Conservation (phyloP, 306 rosid species). For the Psophocarpus tetragonolobus region DNA sequence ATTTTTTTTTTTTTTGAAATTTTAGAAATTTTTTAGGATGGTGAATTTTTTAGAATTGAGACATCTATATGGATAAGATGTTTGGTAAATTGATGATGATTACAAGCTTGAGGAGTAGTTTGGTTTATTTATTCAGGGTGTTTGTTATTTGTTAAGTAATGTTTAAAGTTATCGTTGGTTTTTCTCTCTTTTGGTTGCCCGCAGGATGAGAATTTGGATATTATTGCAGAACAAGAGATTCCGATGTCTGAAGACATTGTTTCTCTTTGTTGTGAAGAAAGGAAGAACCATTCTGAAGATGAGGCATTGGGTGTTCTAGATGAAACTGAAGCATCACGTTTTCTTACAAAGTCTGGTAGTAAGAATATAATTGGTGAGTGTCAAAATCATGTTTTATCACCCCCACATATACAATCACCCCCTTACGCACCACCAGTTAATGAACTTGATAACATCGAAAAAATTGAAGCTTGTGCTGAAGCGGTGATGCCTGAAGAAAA, state of each 20-base stretch:
- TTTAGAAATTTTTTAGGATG: conserved; percentile 27
- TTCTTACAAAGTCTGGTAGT: conserved; percentile 11
- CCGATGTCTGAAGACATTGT: conserved; percentile 37
- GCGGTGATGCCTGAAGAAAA: conserved; percentile 35
- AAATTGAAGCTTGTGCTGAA: conserved; percentile 24
- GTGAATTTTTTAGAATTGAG: conserved; percentile 2
- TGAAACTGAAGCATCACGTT: conserved; percentile 36
- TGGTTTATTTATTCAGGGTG: background rate
- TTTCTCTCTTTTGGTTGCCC: background rate
- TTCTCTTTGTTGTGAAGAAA: conserved; percentile 38
- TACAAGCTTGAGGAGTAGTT: background rate
- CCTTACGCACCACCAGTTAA: conserved; percentile 33
- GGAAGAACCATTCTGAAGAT: conserved; percentile 30
- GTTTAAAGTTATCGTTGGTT: background rate
- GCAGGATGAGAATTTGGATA: conserved; percentile 41
- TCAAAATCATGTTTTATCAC: conserved; percentile 21
- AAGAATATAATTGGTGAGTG: conserved; percentile 1
- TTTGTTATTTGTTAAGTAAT: background rate
- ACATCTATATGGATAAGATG: conserved; percentile 18
- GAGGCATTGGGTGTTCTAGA: conserved; percentile 1
- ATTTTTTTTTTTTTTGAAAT: background rate
- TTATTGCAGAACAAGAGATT: conserved; percentile 33
- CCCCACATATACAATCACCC: conserved; percentile 39
- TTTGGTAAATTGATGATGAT: background rate
- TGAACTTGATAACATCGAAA: conserved; percentile 8